These are phyloP conservation scores for Diphasiastrum complanatum DNA, from an alignment of 83 land plant species.

Conservation along the genomic window DNA sequence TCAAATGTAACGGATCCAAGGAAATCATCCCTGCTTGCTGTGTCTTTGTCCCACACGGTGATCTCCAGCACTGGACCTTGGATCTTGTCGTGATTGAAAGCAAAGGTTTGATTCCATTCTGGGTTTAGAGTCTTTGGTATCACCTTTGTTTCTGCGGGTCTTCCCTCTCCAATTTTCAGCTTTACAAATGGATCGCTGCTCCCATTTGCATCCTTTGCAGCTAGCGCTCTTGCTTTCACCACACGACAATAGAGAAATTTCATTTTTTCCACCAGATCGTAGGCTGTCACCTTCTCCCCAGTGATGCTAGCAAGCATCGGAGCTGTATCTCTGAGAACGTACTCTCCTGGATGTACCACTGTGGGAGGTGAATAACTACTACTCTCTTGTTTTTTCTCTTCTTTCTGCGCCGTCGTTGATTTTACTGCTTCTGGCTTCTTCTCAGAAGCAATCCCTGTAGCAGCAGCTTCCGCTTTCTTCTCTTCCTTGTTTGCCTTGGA, in stretches of 20 bases:
- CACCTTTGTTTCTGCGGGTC: not conserved
- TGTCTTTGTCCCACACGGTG: conserved; percentile 39
- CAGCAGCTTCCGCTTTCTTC: not conserved
- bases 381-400: conserved; percentile 1
- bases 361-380: not conserved
- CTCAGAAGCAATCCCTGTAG: not conserved
- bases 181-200: conserved; percentile 4
- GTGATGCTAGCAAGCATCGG: conserved; percentile 19
- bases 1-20: too few species aligned
- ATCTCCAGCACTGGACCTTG: conserved; percentile 41
- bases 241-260: conserved; percentile 3
- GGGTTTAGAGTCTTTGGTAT: not conserved
- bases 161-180: not conserved
- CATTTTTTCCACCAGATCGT: conserved; percentile 22
- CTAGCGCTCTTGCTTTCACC: conserved; percentile 10
- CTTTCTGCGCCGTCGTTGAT: not conserved
- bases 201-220: conserved; percentile 2
- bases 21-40: not conserved
- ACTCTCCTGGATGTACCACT: conserved; percentile 2
- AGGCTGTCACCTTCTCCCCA: conserved; percentile 25
- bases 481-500: conserved; percentile 1
- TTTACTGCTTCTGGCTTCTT: not conserved
- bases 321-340: conserved; percentile 19
- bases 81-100: conserved; percentile 7
- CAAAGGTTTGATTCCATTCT: conserved; percentile 11